Conservation (phyloP, 2,329 filamentous ascomycete genomes). For the Orbilia ellipsospora region DNA sequence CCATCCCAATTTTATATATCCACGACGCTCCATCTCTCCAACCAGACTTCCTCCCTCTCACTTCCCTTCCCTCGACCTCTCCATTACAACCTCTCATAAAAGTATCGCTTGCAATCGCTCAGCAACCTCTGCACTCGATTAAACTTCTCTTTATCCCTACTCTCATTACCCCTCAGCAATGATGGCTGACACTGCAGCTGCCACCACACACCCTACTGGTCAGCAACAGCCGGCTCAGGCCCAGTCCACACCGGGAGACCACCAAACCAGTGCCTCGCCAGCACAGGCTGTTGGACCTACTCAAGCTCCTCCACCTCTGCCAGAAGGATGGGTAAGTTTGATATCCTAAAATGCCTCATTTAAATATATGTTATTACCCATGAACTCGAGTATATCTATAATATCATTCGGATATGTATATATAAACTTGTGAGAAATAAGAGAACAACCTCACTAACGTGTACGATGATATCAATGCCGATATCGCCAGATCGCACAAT, state of each 20-base stretch:
- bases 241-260: slow-evolving; percentile 39
- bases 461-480: neutral
- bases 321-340: slow-evolving; percentile 57
- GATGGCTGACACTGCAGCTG: slow-evolving; percentile 45
- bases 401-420: too few relatives aligned
- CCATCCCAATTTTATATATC: slow-evolving; percentile 1
- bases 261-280: slow-evolving; percentile 56
- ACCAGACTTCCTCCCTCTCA: neutral
- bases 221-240: slow-evolving; percentile 25
- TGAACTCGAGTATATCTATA: neutral
- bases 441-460: neutral
- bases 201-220: slow-evolving; percentile 39
- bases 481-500: slow-evolving; percentile 58
- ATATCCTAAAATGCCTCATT: neutral
- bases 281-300: slow-evolving; percentile 58
- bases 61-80: neutral
- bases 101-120: neutral
- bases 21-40: neutral
- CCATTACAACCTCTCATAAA: neutral
- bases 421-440: too few relatives aligned
- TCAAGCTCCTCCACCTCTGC: slow-evolving; percentile 57
- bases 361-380: neutral
- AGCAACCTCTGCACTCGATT: neutral
- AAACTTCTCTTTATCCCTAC: neutral
- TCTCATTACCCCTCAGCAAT: neutral